Evolutionary conservation across 345 rosid genomes (phyloP).

Genomic region (Luvunga scandens): DNA sequence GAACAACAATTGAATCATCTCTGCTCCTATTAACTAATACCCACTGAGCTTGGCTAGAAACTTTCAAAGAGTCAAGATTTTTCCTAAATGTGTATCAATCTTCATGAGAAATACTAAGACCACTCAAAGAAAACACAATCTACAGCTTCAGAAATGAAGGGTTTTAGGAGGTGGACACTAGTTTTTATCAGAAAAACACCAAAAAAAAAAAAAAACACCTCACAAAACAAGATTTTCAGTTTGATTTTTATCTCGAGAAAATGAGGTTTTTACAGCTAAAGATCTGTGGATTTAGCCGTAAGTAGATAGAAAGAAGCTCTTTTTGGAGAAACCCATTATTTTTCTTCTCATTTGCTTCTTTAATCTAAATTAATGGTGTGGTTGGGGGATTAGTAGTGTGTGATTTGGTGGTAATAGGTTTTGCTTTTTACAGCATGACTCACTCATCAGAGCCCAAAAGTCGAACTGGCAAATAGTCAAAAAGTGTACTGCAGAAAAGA

Average conservation of each 20-base stretch:
- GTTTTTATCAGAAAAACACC: background rate
- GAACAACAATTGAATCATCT: conserved; percentile 85
- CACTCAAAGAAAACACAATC: background rate
- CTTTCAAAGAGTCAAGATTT: conserved; percentile 4
- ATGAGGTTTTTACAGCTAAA: conserved; percentile 16
- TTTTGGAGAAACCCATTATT: conserved; percentile 2
- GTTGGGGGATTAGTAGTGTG: conserved; percentile 14
- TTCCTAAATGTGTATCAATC: conserved; percentile 5
- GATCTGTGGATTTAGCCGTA: conserved; percentile 21
- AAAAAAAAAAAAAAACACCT: background rate
- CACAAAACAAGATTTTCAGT: background rate
- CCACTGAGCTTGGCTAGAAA: conserved; percentile 14
- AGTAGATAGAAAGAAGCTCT: conserved; percentile 19
- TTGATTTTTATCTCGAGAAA: background rate
- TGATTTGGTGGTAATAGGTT: conserved; percentile 7
- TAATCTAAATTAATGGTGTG: background rate
- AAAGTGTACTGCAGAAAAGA: background rate
- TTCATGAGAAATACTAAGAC: conserved; percentile 5
- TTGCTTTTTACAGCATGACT: conserved; percentile 9
- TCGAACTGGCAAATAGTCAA: background rate
- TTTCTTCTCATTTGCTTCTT: background rate
- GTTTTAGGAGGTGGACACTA: background rate
- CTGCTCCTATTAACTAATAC: conserved; percentile 16
- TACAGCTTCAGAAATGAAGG: background rate
- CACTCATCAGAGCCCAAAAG: background rate